A percentile compares a stretch with the other conserved stretches of the same genome.
phyloP scores from a whole-genome alignment of 2,329 filamentous ascomycete species.

The Stagonosporopsis cucurbitacearum region DNA sequence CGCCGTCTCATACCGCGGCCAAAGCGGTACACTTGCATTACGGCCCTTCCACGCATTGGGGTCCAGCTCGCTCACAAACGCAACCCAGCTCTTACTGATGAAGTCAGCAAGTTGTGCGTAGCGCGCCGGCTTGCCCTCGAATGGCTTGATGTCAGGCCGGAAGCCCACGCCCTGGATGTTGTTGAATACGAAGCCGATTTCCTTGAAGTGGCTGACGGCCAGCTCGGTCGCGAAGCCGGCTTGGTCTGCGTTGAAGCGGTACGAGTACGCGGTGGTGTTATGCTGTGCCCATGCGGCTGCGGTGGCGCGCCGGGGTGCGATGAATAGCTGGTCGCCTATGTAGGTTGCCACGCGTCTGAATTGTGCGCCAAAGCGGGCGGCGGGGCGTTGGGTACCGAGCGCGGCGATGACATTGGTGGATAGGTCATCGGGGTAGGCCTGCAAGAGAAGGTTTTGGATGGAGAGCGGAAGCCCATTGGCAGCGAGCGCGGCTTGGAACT shows the following conservation, averaged over 20 bases:
- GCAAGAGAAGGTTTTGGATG: constrained; percentile 12
- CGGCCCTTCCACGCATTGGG: constrained; percentile 27
- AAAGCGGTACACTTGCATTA: constrained; percentile 1
- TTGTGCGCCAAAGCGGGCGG: constrained; percentile 39
- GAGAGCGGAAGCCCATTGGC: not conserved
- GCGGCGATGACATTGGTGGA: constrained; percentile 20
- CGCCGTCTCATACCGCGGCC: constrained; percentile 21
- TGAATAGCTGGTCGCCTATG: constrained; percentile 60
- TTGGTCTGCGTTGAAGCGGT: constrained; percentile 63
- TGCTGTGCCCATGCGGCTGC: constrained; percentile 56
- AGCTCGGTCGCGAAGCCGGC: constrained; percentile 44
- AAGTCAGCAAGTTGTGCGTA: constrained; percentile 47
- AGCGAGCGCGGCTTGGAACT: constrained; percentile 51
- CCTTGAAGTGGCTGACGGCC: constrained; percentile 59
- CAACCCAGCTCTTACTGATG: constrained; percentile 49
- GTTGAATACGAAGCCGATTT: constrained; percentile 52
- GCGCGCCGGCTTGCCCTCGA: constrained; percentile 32
- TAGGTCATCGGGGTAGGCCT: constrained; percentile 26
- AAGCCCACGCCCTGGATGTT: constrained; percentile 51
- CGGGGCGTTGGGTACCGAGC: constrained; percentile 20
- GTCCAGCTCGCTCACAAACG: constrained; percentile 49
- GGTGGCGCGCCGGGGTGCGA: constrained; percentile 60
- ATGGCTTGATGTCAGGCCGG: constrained; percentile 34
- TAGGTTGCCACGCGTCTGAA: constrained; percentile 60
- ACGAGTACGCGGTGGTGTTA: constrained; percentile 60